Percentiles rank a stretch among this genome's conserved stretches.
phyloP scores from a whole-genome alignment of 2,329 filamentous ascomycete species.

The Aspergillus sp. region DNA sequence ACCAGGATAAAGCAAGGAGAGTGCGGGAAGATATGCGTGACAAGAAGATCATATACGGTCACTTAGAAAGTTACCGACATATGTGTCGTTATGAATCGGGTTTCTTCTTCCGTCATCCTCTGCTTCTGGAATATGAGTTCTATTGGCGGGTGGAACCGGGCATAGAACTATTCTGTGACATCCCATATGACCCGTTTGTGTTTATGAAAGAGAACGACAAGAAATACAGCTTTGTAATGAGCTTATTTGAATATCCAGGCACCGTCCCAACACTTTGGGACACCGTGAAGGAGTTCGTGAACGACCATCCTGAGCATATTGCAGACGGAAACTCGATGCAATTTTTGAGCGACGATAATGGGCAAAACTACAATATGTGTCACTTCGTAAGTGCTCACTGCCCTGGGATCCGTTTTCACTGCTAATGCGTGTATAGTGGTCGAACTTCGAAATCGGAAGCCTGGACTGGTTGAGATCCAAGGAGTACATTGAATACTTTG shows the following conservation, averaged over 20 bases:
- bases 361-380: constrained; percentile 93
- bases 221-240: constrained; percentile 97
- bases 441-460: constrained; percentile 96
- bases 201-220: constrained; percentile 95
- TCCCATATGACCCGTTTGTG: constrained; percentile 94
- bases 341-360: constrained; percentile 88
- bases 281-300: constrained; percentile 91
- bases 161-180: constrained; percentile 93
- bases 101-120: constrained; percentile 94
- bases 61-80: constrained; percentile 94
- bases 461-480: constrained; percentile 89
- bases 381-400: constrained; percentile 72
- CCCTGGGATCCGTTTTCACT: neutral
- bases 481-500: constrained; percentile 88
- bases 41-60: constrained; percentile 96
- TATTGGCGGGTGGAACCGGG: constrained; percentile 99
- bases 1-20: constrained; percentile 86
- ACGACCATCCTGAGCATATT: constrained; percentile 85
- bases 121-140: constrained; percentile 97
- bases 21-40: constrained; percentile 92
- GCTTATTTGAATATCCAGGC: constrained; percentile 93
- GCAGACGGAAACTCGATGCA: constrained; percentile 79
- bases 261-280: constrained; percentile 97
- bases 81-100: constrained; percentile 99
- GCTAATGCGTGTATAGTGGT: constrained; percentile 67